Percentiles rank a stretch among this genome's conserved stretches.
Evolutionary conservation across 176 grass and related monocot genomes (phyloP).

Genomic region (Poa annua): DNA sequence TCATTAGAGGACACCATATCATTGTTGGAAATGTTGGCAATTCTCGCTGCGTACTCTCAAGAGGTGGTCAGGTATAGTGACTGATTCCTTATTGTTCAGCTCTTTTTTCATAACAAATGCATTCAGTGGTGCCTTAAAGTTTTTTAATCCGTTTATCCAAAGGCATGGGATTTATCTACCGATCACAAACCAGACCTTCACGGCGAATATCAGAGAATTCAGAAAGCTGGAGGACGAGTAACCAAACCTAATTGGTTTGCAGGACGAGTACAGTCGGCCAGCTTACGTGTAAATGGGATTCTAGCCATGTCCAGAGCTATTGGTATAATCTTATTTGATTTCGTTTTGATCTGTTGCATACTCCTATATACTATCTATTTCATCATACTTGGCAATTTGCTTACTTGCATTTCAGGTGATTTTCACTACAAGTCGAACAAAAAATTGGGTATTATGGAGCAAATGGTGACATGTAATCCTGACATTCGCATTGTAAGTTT

Average conservation of each 20-base stretch:
- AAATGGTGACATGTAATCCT: constrained; percentile 39
- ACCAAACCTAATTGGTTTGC: background rate
- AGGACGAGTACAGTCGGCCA: background rate
- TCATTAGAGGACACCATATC: constrained; percentile 26
- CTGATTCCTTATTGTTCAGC: background rate
- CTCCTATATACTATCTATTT: background rate
- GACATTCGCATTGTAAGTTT: constrained; percentile 11
- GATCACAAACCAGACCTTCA: constrained; percentile 15
- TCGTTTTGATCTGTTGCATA: background rate
- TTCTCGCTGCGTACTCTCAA: constrained; percentile 38
- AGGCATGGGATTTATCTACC: constrained; percentile 30
- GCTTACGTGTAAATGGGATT: background rate
- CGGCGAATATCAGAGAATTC: background rate
- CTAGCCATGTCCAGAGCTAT: constrained; percentile 11
- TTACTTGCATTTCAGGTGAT: constrained; percentile 16
- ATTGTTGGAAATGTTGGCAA: constrained; percentile 38
- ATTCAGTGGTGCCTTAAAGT: background rate
- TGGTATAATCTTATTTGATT: constrained; percentile 33
- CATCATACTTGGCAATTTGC: background rate
- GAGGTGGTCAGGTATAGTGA: constrained; percentile 15
- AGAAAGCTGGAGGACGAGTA: background rate
- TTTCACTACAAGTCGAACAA: constrained; percentile 30
- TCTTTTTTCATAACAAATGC: background rate
- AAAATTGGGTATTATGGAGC: background rate
- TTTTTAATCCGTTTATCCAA: constrained; percentile 3